Conservation (phyloP, 176 grass and related monocot genomes). For the barley (Hordeum vulgare) region DNA sequence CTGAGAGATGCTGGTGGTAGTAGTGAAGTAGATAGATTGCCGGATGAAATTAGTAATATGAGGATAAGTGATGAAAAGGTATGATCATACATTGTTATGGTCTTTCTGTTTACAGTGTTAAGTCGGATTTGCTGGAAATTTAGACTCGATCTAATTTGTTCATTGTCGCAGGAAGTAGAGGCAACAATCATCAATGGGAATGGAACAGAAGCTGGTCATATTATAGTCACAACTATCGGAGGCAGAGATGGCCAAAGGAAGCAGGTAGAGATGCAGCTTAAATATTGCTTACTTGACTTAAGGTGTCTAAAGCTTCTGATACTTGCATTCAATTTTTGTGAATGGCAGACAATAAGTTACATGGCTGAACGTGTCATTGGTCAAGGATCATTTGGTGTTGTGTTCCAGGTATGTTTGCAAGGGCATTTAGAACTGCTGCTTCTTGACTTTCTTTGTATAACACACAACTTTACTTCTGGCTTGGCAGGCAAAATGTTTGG, state of each 20-base stretch:
- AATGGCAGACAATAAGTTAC: constrained; percentile 71
- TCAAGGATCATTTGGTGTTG: constrained; percentile 66
- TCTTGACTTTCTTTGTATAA: background rate
- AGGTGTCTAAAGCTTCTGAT: background rate
- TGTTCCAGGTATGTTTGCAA: constrained; percentile 50
- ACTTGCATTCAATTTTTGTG: background rate
- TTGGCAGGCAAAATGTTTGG: constrained; percentile 63
- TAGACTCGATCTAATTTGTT: background rate
- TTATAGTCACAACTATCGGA: constrained; percentile 74
- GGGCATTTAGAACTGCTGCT: background rate
- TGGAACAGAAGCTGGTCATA: constrained; percentile 70
- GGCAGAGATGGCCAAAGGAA: constrained; percentile 70
- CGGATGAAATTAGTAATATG: constrained; percentile 69
- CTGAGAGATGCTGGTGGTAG: constrained; percentile 33
- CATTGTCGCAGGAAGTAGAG: constrained; percentile 46
- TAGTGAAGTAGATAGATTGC: constrained; percentile 44
- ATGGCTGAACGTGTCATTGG: constrained; percentile 72
- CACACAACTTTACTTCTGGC: background rate
- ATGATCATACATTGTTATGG: background rate
- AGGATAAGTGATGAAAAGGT: constrained; percentile 76
- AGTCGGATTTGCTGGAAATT: background rate
- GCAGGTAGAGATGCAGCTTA: constrained; percentile 38
- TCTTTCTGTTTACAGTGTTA: background rate
- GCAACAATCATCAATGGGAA: constrained; percentile 66
- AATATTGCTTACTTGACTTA: constrained; percentile 17